Evolutionary conservation across 108 stramenopile genomes (phyloP).

Genomic region (Ochromonas danica): DNA sequence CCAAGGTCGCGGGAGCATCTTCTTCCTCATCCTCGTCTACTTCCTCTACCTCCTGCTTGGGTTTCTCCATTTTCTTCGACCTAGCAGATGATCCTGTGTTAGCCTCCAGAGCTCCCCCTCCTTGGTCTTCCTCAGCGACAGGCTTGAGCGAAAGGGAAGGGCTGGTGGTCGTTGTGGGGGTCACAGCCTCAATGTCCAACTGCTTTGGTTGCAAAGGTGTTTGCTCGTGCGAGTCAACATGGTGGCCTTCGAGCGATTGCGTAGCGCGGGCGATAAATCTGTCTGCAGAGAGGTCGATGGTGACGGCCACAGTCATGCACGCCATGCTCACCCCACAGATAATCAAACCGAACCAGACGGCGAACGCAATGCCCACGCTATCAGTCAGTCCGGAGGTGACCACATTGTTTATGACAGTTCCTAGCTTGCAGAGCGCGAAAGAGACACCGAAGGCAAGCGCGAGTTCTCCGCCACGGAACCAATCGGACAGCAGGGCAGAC

Average conservation of each 20-base stretch:
- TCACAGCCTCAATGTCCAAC: not conserved
- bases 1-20: constrained; percentile 6
- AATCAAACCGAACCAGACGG: constrained; percentile 27
- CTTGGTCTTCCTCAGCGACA: not conserved
- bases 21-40: not conserved
- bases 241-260: too few species aligned
- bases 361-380: not conserved
- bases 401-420: constrained; percentile 35
- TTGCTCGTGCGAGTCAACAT: not conserved
- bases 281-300: not conserved
- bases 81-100: not conserved
- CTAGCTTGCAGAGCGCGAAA: constrained; percentile 26
- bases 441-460: constrained; percentile 40
- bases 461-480: constrained; percentile 40
- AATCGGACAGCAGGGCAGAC: constrained; percentile 29
- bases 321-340: not conserved
- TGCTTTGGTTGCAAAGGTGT: not conserved
- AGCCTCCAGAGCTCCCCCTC: not conserved
- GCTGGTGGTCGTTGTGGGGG: too few species aligned
- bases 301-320: not conserved
- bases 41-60: not conserved
- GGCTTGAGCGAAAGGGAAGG: too few species aligned
- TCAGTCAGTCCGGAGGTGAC: constrained; percentile 3
- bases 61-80: not conserved
- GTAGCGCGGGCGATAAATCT: too few species aligned